Conservation (phyloP, 331 rosid species). For the Rosa hybrid region DNA sequence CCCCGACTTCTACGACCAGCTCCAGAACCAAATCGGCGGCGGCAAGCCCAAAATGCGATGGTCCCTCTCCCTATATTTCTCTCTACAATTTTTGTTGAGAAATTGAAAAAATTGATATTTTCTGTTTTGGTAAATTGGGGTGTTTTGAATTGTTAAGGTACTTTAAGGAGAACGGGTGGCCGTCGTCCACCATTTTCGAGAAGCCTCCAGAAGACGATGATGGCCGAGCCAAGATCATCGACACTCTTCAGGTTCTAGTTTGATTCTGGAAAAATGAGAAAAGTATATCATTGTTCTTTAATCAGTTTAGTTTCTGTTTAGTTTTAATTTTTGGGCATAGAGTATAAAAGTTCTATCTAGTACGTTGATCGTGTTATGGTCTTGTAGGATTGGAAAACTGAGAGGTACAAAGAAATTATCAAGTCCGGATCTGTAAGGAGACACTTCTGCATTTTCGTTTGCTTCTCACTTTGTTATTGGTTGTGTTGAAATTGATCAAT, state of each 20-base stretch:
- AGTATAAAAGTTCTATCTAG: neutral
- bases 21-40: constrained; percentile 86
- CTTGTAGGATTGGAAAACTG: constrained; percentile 94
- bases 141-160: constrained; percentile 52
- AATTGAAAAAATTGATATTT: neutral
- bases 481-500: constrained; percentile 11
- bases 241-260: constrained; percentile 59
- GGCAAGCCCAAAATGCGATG: constrained; percentile 99
- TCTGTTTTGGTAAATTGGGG: constrained; percentile 8
- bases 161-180: constrained; percentile 89
- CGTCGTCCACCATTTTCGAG: constrained; percentile 66
- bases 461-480: neutral
- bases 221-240: constrained; percentile 65
- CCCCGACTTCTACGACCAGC: constrained; percentile 71
- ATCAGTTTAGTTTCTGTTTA: neutral
- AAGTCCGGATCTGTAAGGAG: constrained; percentile 91
- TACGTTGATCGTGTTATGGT: constrained; percentile 33
- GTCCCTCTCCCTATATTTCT: constrained; percentile 29
- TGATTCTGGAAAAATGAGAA: neutral
- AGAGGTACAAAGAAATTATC: constrained; percentile 89
- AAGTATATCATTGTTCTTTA: neutral
- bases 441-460: constrained; percentile 22
- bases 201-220: constrained; percentile 69
- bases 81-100: neutral
- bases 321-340: neutral